A percentile compares a stretch with the other conserved stretches of the same genome.
Evolutionary conservation across 805 yeast species (phyloP).

Genomic region (Tetrapisispora nanseiensis): DNA sequence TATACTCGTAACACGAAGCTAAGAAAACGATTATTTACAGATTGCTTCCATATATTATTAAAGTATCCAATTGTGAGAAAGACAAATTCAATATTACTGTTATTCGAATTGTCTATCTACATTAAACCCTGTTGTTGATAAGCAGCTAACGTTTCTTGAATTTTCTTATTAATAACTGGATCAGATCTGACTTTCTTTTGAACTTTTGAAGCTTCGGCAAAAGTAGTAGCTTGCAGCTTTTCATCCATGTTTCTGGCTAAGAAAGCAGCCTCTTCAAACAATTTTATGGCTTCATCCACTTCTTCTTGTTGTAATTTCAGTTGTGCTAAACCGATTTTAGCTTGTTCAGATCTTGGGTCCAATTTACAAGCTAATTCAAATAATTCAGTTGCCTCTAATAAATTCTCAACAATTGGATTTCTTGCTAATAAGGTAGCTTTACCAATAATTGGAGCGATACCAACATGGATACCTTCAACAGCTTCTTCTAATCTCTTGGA

Average conservation of each 20-base stretch:
- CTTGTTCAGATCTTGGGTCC: constrained; percentile 86
- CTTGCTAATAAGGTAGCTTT: constrained; percentile 68
- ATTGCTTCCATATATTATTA: background rate
- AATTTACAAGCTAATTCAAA: constrained; percentile 66
- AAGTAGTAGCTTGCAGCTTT: constrained; percentile 80
- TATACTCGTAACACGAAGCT: background rate
- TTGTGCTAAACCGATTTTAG: constrained; percentile 86
- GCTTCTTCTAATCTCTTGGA: constrained; percentile 76
- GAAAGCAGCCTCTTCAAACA: constrained; percentile 74
- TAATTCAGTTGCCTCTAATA: constrained; percentile 51
- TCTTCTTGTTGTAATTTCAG: constrained; percentile 74
- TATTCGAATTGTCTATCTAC: background rate
- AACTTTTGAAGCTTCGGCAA: constrained; percentile 86
- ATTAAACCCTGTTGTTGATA: constrained; percentile 26
- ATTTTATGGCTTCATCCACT: constrained; percentile 67
- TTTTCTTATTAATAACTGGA: constrained; percentile 52
- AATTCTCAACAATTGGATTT: constrained; percentile 35
- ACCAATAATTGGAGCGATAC: constrained; percentile 83
- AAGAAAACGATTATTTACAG: constrained; percentile 3
- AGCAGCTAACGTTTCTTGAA: constrained; percentile 47
- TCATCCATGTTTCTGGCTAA: constrained; percentile 80
- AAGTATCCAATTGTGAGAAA: background rate
- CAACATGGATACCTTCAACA: constrained; percentile 60
- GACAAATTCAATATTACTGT: background rate
- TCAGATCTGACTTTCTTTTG: constrained; percentile 71